A percentile compares a stretch with the other conserved stretches of the same genome.
Conservation (phyloP, 331 rosid genomes). For the Rosa hybrid region DNA sequence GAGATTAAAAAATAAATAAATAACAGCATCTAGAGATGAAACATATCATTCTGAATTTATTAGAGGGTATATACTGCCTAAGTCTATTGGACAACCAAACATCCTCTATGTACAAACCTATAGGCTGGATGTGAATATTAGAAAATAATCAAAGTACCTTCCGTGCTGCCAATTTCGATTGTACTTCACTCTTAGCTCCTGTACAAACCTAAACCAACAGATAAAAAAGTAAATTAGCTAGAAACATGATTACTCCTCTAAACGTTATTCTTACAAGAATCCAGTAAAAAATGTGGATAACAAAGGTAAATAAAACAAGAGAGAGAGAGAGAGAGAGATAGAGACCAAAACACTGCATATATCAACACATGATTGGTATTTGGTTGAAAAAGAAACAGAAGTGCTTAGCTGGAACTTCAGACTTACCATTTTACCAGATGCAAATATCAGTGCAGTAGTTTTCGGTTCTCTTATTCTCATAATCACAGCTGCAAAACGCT, state of each 20-base stretch:
- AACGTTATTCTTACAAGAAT: not conserved
- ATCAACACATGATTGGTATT: not conserved
- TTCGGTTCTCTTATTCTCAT: conserved; percentile 98
- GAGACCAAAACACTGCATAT: too few species aligned
- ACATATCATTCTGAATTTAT: too few species aligned
- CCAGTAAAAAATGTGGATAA: not conserved
- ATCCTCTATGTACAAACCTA: not conserved
- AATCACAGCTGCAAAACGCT: conserved; percentile 99
- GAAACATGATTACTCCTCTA: not conserved
- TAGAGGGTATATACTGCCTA: not conserved
- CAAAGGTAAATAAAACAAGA: too few species aligned
- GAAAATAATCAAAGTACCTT: conserved; percentile 50
- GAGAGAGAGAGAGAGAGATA: too few species aligned
- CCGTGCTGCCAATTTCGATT: conserved; percentile 93
- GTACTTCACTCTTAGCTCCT: conserved; percentile 92
- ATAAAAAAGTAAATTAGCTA: not conserved
- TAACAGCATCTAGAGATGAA: not conserved
- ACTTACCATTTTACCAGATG: conserved; percentile 93
- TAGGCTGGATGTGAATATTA: conserved; percentile 4
- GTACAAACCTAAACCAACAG: conserved; percentile 73
- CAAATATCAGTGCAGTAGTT: conserved; percentile 93
- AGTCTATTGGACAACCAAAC: not conserved
- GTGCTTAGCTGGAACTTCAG: not conserved
- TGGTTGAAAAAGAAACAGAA: not conserved
- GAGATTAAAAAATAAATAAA: not conserved